Conservation (phyloP, 495 filamentous ascomycete species). For the Penicillium samsonianum region DNA sequence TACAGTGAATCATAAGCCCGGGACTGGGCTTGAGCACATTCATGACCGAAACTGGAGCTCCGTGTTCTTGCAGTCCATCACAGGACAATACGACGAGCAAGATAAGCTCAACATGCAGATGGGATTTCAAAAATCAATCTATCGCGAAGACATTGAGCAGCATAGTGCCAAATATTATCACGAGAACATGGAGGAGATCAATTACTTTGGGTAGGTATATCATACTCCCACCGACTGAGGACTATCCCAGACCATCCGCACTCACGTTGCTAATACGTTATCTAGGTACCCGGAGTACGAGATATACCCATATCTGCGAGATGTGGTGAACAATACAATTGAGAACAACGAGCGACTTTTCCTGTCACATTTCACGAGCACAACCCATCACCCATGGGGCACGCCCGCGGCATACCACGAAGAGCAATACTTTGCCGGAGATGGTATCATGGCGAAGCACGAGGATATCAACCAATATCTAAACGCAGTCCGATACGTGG, state of each 20-base stretch:
- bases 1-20: neutral
- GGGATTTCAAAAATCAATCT: slow-evolving; percentile 36
- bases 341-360: slow-evolving; percentile 37
- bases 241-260: neutral
- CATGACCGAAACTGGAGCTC: slow-evolving; percentile 36
- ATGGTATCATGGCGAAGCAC: slow-evolving; percentile 19
- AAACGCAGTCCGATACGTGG: slow-evolving; percentile 44
- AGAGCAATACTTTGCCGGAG: slow-evolving; percentile 30
- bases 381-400: slow-evolving; percentile 44
- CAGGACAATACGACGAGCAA: slow-evolving; percentile 41
- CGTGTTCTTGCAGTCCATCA: slow-evolving; percentile 42
- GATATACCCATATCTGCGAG: slow-evolving; percentile 25
- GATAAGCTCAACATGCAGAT: slow-evolving; percentile 35
- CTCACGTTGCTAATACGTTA: neutral
- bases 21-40: slow-evolving; percentile 4
- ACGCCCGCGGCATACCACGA: slow-evolving; percentile 32
- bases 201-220: slow-evolving; percentile 42
- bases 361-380: slow-evolving; percentile 43
- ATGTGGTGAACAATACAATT: slow-evolving; percentile 35
- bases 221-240: neutral
- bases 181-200: slow-evolving; percentile 32
- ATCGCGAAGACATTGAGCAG: slow-evolving; percentile 31
- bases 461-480: slow-evolving; percentile 41
- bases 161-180: slow-evolving; percentile 32
- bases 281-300: slow-evolving; percentile 22